Evolutionary conservation across 176 grass and related monocot species (phyloP), one percentile per base, ranked within the genome.

Genomic region (Saccharum officinarum): DNA sequence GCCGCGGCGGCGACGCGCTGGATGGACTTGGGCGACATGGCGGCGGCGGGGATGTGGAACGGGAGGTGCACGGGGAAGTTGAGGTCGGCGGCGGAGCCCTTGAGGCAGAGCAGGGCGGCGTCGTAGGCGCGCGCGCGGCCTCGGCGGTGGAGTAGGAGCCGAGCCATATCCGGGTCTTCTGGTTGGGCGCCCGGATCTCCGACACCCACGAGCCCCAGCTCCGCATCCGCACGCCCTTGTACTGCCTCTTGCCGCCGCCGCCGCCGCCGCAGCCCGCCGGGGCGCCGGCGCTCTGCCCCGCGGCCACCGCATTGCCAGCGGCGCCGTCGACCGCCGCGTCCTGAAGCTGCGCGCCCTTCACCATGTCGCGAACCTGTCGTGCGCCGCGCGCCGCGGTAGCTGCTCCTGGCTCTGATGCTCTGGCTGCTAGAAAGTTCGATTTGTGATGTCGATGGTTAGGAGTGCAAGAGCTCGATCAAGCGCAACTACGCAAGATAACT

Each of bases 171-270:
- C 95, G 63, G 0, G 95, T 98, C 93, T 98, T 98, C 86, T 95
- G 95, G 80, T 89, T 93, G 42, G 95, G 95, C 61, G 95, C 95
- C 72, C 95, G 86, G 73, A 98, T 94, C 90, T 98, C 95, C 13
- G 95, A 98, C 62, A 98, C 95, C 95, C 95, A 98, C 3, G 95
- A 98, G 9, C 95, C 95, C 95, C 95, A 98, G 83, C 91, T 98
- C 85, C 95, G 84, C 93, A 95, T 95, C 68, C 95, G 86, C 60
- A 98, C 95, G 7, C 95, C 95, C 82, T 95, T 98, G 89, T 95
- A 98, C 75, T 95, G 95, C 49, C 57, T 85, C 89, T 55, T 89
- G 52, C 83, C 67, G 38, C 71, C 41, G 70, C 31, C 79, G 76
- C n/a, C n/a, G n/a, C 60, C 59, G 33, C 46, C 66, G 38, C 22